A percentile compares a stretch with the other conserved stretches of the same genome.
These are phyloP conservation scores for Dendrobium officinale DNA, from an alignment of 106 monocot species.

Conservation along the genomic window DNA sequence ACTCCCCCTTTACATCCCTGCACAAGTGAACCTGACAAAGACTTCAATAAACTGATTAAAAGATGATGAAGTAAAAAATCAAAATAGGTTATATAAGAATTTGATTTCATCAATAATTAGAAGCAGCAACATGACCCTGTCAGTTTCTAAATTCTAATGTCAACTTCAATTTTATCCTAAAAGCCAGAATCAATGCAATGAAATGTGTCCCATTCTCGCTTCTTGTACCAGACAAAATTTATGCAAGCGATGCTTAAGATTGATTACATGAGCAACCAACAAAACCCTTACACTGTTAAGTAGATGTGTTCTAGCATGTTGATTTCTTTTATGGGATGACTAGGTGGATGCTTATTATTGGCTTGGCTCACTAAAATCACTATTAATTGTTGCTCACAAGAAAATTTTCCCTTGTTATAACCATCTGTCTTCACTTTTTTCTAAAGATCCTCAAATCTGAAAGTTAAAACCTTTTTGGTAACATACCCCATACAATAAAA, in stretches of 20 bases:
- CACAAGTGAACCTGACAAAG: constrained; percentile 59
- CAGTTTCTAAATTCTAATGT: background rate
- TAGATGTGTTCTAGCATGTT: too few species aligned
- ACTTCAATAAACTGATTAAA: constrained; percentile 27
- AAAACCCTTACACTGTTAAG: too few species aligned
- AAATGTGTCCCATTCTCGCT: too few species aligned
- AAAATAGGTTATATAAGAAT: background rate
- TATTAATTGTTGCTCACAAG: too few species aligned
- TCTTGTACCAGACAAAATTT: too few species aligned
- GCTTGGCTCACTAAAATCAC: too few species aligned
- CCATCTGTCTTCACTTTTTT: background rate
- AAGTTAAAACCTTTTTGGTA: background rate
- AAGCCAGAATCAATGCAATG: too few species aligned
- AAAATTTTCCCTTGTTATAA: background rate
- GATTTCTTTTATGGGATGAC: too few species aligned
- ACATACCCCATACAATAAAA: background rate
- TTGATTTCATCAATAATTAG: background rate
- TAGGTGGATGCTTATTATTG: too few species aligned
- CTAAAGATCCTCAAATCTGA: background rate
- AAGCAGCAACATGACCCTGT: background rate
- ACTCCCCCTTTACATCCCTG: constrained; percentile 68
- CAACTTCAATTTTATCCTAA: background rate
- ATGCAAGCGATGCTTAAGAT: too few species aligned
- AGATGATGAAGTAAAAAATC: background rate
- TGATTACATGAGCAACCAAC: too few species aligned